Conservation (phyloP, 345 rosid species). For the Mercurialis annua region DNA sequence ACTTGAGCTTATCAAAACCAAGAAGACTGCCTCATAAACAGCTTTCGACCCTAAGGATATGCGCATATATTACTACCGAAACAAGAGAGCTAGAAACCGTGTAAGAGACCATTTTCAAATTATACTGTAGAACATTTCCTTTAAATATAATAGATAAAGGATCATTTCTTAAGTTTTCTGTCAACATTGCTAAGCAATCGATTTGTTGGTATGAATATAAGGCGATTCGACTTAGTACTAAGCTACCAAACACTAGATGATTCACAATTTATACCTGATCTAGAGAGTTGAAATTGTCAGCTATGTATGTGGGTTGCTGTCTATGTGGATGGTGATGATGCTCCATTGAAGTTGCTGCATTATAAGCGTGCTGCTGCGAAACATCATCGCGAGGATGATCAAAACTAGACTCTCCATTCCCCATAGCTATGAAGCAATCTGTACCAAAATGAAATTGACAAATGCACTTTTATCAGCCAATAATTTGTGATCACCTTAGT, state of each 20-base stretch:
- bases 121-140: background rate
- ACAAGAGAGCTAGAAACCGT: background rate
- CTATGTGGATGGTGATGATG: conserved; percentile 20
- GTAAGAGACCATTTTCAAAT: background rate
- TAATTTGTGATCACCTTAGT: no score
- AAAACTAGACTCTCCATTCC: conserved; percentile 33
- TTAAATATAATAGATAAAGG: background rate
- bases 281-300: conserved; percentile 64
- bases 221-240: no score
- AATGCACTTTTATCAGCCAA: no score
- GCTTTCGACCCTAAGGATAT: background rate
- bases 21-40: background rate
- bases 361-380: conserved; percentile 21
- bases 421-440: conserved; percentile 24
- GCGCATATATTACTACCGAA: background rate
- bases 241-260: background rate
- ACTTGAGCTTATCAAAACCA: background rate
- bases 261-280: conserved; percentile 53
- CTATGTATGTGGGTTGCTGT: conserved; percentile 39
- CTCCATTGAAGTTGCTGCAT: conserved; percentile 34
- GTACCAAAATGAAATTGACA: conserved; percentile 15
- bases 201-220: no score
- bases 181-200: background rate
- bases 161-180: background rate
- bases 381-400: conserved; percentile 25